A percentile compares a stretch with the other conserved stretches of the same genome.
phyloP scores from a whole-genome alignment of 768 basidiomycete species.

The Neoboletus subvelutipes region DNA sequence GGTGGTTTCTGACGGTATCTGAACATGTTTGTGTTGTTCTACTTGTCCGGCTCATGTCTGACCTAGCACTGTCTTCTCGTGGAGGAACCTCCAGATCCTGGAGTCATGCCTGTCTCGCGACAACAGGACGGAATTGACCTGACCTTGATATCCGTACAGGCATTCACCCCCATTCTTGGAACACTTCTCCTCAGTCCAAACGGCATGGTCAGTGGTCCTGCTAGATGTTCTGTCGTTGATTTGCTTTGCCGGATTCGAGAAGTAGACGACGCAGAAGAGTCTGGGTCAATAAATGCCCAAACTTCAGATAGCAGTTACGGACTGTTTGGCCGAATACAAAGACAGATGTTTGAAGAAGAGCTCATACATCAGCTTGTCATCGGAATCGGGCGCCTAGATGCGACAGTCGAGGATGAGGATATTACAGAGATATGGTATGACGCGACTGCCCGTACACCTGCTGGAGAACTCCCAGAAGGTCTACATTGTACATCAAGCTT shows the following conservation, averaged over 20 bases:
- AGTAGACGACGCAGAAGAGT: constrained; percentile 47
- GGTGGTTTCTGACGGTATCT: constrained; percentile 85
- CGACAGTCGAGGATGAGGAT: constrained; percentile 36
- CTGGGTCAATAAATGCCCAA: constrained; percentile 35
- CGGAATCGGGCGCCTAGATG: constrained; percentile 79
- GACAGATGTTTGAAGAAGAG: constrained; percentile 73
- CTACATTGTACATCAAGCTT: constrained; percentile 14
- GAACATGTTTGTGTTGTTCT: constrained; percentile 1
- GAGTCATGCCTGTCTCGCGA: constrained; percentile 6
- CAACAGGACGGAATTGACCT: constrained; percentile 19
- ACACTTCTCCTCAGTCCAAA: constrained; percentile 84
- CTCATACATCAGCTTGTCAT: constrained; percentile 85
- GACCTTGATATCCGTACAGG: constrained; percentile 68
- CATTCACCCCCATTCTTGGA: constrained; percentile 90
- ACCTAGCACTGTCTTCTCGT: constrained; percentile 66
- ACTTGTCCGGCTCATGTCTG: constrained; percentile 3
- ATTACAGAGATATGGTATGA: constrained; percentile 34
- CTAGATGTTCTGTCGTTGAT: constrained; percentile 76
- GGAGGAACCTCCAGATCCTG: constrained; percentile 39
- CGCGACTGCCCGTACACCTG: constrained; percentile 32
- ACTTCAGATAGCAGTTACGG: constrained; percentile 35
- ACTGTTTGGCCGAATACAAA: constrained; percentile 54
- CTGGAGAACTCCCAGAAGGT: constrained; percentile 25
- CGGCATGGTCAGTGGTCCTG: constrained; percentile 65
- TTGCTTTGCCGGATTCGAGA: constrained; percentile 68